Evolutionary conservation across 2,329 filamentous ascomycete genomes (phyloP), one percentile per base, ranked within the genome.

Genomic region (Xylaria arbuscula): DNA sequence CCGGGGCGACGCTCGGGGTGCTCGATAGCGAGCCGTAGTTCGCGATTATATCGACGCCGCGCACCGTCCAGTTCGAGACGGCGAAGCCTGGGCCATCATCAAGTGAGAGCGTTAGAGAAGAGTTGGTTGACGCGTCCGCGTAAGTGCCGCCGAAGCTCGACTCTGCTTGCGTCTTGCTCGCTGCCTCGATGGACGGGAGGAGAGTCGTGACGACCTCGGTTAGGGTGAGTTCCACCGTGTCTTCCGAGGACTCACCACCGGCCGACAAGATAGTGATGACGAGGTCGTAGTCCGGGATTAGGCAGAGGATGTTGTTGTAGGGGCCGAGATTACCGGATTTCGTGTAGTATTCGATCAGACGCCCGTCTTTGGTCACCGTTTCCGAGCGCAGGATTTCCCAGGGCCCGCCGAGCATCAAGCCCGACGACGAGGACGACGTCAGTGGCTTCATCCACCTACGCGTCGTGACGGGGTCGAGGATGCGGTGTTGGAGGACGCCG

Each of bases 161-260:
- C 13, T 59, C 58, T 0, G 80, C 78, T 53, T 84, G 78, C 6
- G 77, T 74, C 17, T 80, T 79, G 8, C 82, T 78, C 1, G 82
- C 83, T 24, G 78, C 72, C 47, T 86, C 83, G 8, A 86, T 66
- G 0, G 80, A 82, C 0, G 82, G 82, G 0, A 85, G 64, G 0
- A 86, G 69, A 0, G 67, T 67, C 42, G 77, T 69, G 10, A 83
- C 61, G 1, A 83, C 65, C 15, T 75, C 74, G 0, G 76, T 71
- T 3, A 75, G 70, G 13, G 67, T 53, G 19, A 63, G 36, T 53
- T 77, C 72, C 17, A 76, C 69, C 8, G 70, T 64, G 55, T 73
- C 69, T 5, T 67, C 58, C 10, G 64, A 72, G 3, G 76, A 76
- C 47, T 74, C 68, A 10, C 64, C 68, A 1, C 76, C 76, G 17